A percentile compares a stretch with the other conserved stretches of the same genome.
These are phyloP conservation scores for Vachellia collinsii DNA, from an alignment of 306 rosid genomes.

Conservation along the genomic window DNA sequence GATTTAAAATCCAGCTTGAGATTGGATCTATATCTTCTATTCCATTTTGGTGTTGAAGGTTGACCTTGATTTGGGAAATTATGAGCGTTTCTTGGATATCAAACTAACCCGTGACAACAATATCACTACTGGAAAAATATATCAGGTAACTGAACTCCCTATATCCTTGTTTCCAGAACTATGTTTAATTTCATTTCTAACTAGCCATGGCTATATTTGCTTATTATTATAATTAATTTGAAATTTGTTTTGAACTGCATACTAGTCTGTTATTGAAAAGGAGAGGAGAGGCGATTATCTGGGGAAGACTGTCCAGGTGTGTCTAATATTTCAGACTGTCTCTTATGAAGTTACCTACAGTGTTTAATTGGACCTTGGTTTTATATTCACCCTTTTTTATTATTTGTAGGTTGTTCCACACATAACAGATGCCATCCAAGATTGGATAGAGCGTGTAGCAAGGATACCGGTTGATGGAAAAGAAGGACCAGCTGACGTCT, in stretches of 20 bases:
- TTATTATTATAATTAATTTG: neutral
- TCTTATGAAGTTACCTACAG: conserved; percentile 11
- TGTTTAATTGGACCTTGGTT: conserved; percentile 26
- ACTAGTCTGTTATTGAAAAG: conserved; percentile 68
- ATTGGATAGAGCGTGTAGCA: conserved; percentile 81
- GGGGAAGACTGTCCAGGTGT: conserved; percentile 77
- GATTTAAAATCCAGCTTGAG: conserved; percentile 2
- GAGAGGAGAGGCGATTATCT: conserved; percentile 83
- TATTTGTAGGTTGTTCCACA: conserved; percentile 72
- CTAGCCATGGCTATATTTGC: conserved; percentile 9
- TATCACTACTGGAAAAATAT: conserved; percentile 79
- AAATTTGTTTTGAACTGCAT: conserved; percentile 33
- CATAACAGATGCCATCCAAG: conserved; percentile 82
- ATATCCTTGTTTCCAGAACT: conserved; percentile 5
- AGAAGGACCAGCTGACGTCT: conserved; percentile 78
- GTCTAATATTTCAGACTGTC: neutral
- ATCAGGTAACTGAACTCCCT: conserved; percentile 52
- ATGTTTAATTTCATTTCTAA: neutral
- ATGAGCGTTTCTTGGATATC: conserved; percentile 74
- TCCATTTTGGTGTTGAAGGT: conserved; percentile 54
- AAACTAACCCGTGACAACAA: conserved; percentile 74
- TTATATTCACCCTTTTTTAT: conserved; percentile 24
- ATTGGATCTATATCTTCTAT: neutral
- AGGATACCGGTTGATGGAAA: conserved; percentile 73
- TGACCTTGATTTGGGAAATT: conserved; percentile 90